Conservation (phyloP, 2,329 filamentous ascomycete species). For the Pleoardoris graminearum region DNA sequence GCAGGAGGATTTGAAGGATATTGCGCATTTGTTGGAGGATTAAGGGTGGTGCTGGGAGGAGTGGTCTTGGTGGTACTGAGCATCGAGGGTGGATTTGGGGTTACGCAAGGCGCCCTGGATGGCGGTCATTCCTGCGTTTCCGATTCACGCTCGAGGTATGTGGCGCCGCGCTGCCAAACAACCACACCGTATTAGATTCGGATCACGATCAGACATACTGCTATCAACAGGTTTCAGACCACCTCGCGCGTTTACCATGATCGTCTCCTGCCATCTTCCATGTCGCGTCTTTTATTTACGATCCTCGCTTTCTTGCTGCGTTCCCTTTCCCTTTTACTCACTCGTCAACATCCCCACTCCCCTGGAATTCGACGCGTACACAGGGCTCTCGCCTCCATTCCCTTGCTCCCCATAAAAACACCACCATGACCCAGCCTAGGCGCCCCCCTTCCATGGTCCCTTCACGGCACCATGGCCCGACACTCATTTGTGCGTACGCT, state of each 20-base stretch:
- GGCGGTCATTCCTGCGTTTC: conserved; percentile 10
- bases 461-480: conserved; percentile 30
- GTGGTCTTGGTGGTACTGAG: not conserved
- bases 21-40: conserved; percentile 66
- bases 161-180: conserved; percentile 1
- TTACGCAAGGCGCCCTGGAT: conserved; percentile 10
- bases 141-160: conserved; percentile 4
- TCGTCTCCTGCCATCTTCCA: too few species aligned
- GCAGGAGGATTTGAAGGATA: conserved; percentile 73
- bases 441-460: conserved; percentile 13
- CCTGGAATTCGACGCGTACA: conserved; percentile 35
- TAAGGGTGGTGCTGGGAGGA: not conserved
- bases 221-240: not conserved
- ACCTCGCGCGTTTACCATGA: not conserved
- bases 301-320: not conserved
- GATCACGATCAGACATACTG: not conserved
- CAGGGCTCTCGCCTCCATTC: too few species aligned
- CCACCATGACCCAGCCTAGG: not conserved
- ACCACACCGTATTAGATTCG: not conserved
- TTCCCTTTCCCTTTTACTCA: not conserved
- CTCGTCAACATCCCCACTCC: conserved; percentile 5
- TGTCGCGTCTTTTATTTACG: too few species aligned
- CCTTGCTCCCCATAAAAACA: conserved; percentile 23
- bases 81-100: conserved; percentile 8
- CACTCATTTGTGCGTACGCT: conserved; percentile 21